phyloP scores from a whole-genome alignment of 768 basidiomycete species.

The Lentinula sp. region DNA sequence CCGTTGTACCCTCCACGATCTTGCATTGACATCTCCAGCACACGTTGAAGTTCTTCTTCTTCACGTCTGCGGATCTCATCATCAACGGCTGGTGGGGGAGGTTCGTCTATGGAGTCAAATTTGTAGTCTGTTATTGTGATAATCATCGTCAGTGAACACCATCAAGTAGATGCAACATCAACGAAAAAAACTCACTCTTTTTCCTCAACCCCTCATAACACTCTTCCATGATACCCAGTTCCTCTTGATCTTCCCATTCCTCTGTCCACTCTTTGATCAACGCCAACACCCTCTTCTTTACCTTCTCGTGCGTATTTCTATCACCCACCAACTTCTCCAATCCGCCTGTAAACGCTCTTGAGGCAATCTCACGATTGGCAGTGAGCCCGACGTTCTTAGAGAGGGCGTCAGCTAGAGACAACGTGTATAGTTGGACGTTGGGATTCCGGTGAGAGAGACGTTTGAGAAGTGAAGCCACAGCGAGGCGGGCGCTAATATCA shows the following conservation, averaged over 20 bases:
- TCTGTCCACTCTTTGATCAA: slow-evolving; percentile 80
- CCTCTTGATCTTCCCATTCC: slow-evolving; percentile 75
- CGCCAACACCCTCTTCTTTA: slow-evolving; percentile 65
- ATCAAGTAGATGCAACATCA: no score
- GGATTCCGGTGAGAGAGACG: slow-evolving; percentile 91
- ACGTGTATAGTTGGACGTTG: slow-evolving; percentile 92
- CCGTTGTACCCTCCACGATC: slow-evolving; percentile 76
- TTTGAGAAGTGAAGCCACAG: slow-evolving; percentile 80
- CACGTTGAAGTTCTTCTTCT: slow-evolving; percentile 92
- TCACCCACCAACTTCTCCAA: slow-evolving; percentile 85
- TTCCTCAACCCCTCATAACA: slow-evolving; percentile 75
- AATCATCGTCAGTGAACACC: no score
- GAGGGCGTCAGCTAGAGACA: slow-evolving; percentile 82
- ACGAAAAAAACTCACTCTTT: slow-evolving; percentile 51
- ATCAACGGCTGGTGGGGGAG: slow-evolving; percentile 63
- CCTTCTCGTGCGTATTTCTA: slow-evolving; percentile 91
- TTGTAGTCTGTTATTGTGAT: slow-evolving; percentile 52
- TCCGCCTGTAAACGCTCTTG: slow-evolving; percentile 84
- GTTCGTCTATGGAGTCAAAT: slow-evolving; percentile 57
- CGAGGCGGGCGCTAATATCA: slow-evolving; percentile 71
- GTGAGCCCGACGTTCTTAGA: slow-evolving; percentile 85
- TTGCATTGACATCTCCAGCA: slow-evolving; percentile 86
- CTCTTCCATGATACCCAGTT: slow-evolving; percentile 87
- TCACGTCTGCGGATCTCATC: slow-evolving; percentile 80
- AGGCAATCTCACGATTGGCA: slow-evolving; percentile 82